Base-by-base conservation (phyloP, 2,329 filamentous ascomycete genomes). In the Exophiala sideris region DNA sequence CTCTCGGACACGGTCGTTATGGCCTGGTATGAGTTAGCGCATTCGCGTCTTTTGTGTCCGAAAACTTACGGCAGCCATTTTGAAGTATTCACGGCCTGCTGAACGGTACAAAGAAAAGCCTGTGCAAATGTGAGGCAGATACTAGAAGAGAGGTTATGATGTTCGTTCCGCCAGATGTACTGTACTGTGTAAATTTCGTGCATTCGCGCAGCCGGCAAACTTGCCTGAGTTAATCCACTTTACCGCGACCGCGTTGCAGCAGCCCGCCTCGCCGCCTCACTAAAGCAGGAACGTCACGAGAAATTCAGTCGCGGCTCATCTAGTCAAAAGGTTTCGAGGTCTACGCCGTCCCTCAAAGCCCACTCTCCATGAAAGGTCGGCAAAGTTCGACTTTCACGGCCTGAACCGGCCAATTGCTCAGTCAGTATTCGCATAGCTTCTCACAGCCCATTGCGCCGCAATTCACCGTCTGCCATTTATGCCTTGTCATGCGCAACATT, bases 1-100 rank as follows among this genome's bases (percentile, higher is more conserved):
- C 84, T 88, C 80, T 97, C 92, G 70, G 91, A 89, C 72, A 97
- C 85, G 66, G 94, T 97, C 56, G 84, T 84, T 65, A 89, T 89
- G 68, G 76, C 73, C 81, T 84, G 54, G 4, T 9, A 34, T n/a
- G 8, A 36, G 29, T 61, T 45, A 60, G 53, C 48, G 33, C 10
- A 32, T 33, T 32, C 21, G 32, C n/a, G 12, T 18, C 3, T 24
- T 7, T 10, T 11, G 14, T 14, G 16, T 9, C n/a, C 34, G 11
- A 47, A 44, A 8, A 49, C 59, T 45, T 44, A 61, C 59, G 3
- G 59, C 57, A n/a, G 59, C 57, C 59, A 61, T 61, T 7, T 45
- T 52, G 44, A 21, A 32, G 9, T 29, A 29, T 29, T 29, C 24
- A 29, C 24, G 24, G 24, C 24, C 7, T 29, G 24, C 24, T 29